Conservation (phyloP, 2,329 filamentous ascomycete genomes). For the Orbilia ellipsospora region DNA sequence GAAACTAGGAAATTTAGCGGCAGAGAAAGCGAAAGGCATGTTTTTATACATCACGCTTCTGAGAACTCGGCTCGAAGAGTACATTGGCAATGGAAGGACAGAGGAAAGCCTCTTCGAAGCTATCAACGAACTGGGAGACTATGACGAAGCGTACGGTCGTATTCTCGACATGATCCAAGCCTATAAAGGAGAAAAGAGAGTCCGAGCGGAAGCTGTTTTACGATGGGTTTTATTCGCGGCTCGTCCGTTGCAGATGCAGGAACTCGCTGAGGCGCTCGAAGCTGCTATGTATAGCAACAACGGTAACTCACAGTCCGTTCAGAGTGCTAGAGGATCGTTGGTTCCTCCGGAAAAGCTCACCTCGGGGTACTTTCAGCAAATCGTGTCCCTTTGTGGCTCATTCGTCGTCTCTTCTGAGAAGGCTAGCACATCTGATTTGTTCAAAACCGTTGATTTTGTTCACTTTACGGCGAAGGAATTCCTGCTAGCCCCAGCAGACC, state of each 20-base stretch:
- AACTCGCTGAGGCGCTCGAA: conserved; percentile 43
- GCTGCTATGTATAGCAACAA: conserved; percentile 27
- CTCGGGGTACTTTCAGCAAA: conserved; percentile 32
- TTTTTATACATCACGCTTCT: conserved; percentile 49
- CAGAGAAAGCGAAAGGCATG: conserved; percentile 45
- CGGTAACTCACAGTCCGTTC: conserved; percentile 7
- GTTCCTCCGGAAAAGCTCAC: conserved; percentile 32
- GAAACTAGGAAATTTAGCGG: conserved; percentile 26
- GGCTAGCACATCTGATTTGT: conserved; percentile 20
- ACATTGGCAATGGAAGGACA: conserved; percentile 24
- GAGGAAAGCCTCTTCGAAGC: conserved; percentile 32
- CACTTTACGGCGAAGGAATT: conserved; percentile 56
- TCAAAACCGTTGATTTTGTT: conserved; percentile 49
- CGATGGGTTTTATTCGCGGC: conserved; percentile 53
- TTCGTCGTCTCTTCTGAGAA: conserved; percentile 30
- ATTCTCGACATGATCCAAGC: conserved; percentile 40
- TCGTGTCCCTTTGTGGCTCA: conserved; percentile 47
- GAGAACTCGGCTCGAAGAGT: conserved; percentile 31
- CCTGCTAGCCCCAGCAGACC: conserved; percentile 34
- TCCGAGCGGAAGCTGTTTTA: conserved; percentile 43
- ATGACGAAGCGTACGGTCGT: conserved; percentile 49
- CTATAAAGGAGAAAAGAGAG: conserved; percentile 24
- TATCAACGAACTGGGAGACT: conserved; percentile 26
- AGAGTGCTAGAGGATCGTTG: conserved; percentile 20
- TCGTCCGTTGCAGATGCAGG: conserved; percentile 48